These are phyloP conservation scores for Debaryomyces tyrocola DNA, from an alignment of 805 yeast genomes.

Conservation along the genomic window DNA sequence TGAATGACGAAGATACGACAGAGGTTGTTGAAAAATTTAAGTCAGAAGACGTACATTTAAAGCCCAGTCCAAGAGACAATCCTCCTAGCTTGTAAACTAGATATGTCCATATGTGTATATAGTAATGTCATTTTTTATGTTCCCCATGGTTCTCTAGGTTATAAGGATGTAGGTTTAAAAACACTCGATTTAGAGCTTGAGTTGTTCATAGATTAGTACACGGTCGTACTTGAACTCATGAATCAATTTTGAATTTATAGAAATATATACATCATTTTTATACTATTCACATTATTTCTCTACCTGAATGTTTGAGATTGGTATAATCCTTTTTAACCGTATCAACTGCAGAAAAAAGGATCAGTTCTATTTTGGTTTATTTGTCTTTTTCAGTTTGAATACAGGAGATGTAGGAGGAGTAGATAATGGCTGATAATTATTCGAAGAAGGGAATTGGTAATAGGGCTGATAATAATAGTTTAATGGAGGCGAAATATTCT, in stretches of 20 bases:
- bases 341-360: too few relatives aligned
- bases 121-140: not conserved
- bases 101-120: not conserved
- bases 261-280: constrained; percentile 2
- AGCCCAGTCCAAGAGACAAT: constrained; percentile 27
- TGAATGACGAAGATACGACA: constrained; percentile 37
- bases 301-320: not conserved
- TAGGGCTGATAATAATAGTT: constrained; percentile 5
- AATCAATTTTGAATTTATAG: not conserved
- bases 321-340: not conserved
- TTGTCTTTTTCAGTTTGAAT: not conserved
- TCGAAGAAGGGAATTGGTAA: constrained; percentile 2
- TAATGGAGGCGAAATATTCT: not conserved
- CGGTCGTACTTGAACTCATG: too few relatives aligned
- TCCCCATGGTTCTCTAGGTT: too few relatives aligned
- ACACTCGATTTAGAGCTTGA: too few relatives aligned
- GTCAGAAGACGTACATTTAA: constrained; percentile 8
- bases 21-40: not conserved
- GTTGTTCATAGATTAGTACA: too few relatives aligned
- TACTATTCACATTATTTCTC: not conserved
- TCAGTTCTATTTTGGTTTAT: not conserved
- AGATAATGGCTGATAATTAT: not conserved
- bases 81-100: constrained; percentile 28
- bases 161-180: too few relatives aligned
- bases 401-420: constrained; percentile 1